These are phyloP conservation scores for Xerocomellus intermedius DNA, from an alignment of 768 basidiomycete genomes.

Conservation along the genomic window DNA sequence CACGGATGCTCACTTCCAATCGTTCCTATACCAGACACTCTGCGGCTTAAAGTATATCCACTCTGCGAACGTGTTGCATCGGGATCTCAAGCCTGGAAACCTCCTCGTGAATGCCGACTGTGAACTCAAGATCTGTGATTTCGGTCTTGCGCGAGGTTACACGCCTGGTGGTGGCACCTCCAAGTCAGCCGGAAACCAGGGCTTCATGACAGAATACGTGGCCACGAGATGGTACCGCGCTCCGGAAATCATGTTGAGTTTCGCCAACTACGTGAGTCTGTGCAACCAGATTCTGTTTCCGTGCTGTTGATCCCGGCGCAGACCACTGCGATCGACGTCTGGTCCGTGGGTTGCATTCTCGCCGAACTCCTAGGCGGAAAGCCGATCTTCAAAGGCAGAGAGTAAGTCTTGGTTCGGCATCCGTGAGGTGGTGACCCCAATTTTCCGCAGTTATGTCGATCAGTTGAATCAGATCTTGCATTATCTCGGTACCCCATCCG, in stretches of 20 bases:
- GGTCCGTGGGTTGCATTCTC: constrained; percentile 95
- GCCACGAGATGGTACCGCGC: constrained; percentile 99
- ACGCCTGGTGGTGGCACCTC: constrained; percentile 78
- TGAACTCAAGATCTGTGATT: constrained; percentile 98
- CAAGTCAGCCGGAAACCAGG: constrained; percentile 74
- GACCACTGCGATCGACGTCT: constrained; percentile 92
- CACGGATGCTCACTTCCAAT: constrained; percentile 90
- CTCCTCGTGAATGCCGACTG: constrained; percentile 97
- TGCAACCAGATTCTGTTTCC: background rate
- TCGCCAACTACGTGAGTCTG: constrained; percentile 81
- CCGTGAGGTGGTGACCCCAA: background rate
- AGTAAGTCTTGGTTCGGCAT: constrained; percentile 51
- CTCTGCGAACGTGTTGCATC: constrained; percentile 95
- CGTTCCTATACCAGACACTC: constrained; percentile 97
- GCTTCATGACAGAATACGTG: constrained; percentile 99
- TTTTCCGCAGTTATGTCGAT: constrained; percentile 78
- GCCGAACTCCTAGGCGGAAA: constrained; percentile 92
- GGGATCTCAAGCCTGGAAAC: constrained; percentile 94
- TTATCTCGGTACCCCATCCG: constrained; percentile 96
- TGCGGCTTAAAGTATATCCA: constrained; percentile 99
- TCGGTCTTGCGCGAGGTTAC: constrained; percentile 93
- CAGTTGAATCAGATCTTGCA: constrained; percentile 98
- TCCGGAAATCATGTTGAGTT: constrained; percentile 98
- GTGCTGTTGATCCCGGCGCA: constrained; percentile 31
- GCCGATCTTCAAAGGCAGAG: constrained; percentile 95